These are phyloP conservation scores for Teunomyces aglyptinius DNA, from an alignment of 805 yeast species.

Conservation along the genomic window DNA sequence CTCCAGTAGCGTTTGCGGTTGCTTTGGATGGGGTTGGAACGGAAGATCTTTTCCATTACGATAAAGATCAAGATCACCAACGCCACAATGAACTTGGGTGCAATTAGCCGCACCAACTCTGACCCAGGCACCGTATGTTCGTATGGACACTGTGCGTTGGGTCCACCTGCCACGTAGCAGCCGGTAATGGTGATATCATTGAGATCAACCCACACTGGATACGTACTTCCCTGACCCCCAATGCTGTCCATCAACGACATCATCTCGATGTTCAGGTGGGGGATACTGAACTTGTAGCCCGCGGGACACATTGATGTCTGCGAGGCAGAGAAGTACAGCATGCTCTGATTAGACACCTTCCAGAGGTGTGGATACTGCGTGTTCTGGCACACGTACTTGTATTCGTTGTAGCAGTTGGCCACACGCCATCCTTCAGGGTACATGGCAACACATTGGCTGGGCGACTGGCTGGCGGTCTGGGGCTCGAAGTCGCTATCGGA, in stretches of 20 bases:
- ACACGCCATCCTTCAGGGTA: conserved; percentile 57
- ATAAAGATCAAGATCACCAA: conserved; percentile 51
- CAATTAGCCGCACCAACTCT: conserved; percentile 59
- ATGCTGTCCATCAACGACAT: conserved; percentile 29
- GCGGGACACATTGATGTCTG: conserved; percentile 29
- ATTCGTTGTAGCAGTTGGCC: conserved; percentile 58
- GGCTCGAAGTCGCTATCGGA: neutral
- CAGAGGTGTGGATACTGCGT: conserved; percentile 40
- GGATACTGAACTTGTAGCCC: conserved; percentile 31
- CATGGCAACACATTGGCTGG: conserved; percentile 43
- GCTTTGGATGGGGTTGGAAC: conserved; percentile 66
- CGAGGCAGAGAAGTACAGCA: conserved; percentile 45
- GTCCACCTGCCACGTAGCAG: conserved; percentile 88
- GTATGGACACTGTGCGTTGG: conserved; percentile 77
- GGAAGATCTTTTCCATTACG: conserved; percentile 49
- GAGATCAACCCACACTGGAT: conserved; percentile 72
- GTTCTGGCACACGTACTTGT: conserved; percentile 57
- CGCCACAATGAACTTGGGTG: conserved; percentile 65
- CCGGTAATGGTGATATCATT: conserved; percentile 70
- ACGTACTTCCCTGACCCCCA: conserved; percentile 18
- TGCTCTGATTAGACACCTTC: conserved; percentile 24
- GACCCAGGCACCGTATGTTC: conserved; percentile 50
- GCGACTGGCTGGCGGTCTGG: conserved; percentile 15
- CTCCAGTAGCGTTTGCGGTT: conserved; percentile 64
- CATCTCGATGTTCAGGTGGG: conserved; percentile 37